A percentile compares a stretch with the other conserved stretches of the same genome.
Conservation (phyloP, 2,329 filamentous ascomycete species). For the Sporothrix protearum region DNA sequence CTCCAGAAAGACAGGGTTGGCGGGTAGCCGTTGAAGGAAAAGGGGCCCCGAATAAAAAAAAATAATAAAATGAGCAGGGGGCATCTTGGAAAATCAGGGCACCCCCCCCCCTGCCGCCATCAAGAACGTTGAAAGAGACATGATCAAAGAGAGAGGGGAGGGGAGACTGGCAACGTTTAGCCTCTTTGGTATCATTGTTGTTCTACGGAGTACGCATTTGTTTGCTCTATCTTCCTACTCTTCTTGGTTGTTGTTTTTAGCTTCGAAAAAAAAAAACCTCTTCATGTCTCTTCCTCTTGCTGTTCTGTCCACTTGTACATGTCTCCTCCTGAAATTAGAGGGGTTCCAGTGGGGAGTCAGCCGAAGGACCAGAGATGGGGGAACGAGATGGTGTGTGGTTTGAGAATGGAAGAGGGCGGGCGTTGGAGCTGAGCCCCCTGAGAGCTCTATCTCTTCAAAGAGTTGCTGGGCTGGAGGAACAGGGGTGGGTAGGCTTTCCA, state of each 20-base stretch:
- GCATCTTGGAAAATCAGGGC: not conserved
- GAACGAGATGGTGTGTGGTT: conserved; percentile 18
- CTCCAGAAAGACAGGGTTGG: conserved; percentile 20
- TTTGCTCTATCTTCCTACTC: not conserved
- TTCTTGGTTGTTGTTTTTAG: not conserved
- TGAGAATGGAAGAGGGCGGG: conserved; percentile 2
- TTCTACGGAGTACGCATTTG: too few species aligned
- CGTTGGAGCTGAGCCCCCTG: not conserved
- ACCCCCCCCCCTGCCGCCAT: not conserved
- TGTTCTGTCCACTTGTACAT: not conserved
- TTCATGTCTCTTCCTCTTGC: not conserved
- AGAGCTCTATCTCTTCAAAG: not conserved
- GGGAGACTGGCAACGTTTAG: not conserved
- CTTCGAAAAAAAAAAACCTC: too few species aligned
- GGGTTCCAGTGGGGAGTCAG: conserved; percentile 17
- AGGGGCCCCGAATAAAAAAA: not conserved
- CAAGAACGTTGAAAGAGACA: not conserved
- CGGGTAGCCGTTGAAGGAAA: conserved; percentile 22
- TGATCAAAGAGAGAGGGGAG: not conserved
- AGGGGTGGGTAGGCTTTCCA: not conserved
- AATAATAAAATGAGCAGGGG: conserved; percentile 3
- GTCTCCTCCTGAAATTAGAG: conserved; percentile 19
- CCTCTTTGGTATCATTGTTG: too few species aligned
- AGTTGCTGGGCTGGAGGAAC: not conserved
- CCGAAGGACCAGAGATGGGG: not conserved